These are phyloP conservation scores for Rubia balearica DNA, from an alignment of 305 asterid genomes.

Conservation along the genomic window DNA sequence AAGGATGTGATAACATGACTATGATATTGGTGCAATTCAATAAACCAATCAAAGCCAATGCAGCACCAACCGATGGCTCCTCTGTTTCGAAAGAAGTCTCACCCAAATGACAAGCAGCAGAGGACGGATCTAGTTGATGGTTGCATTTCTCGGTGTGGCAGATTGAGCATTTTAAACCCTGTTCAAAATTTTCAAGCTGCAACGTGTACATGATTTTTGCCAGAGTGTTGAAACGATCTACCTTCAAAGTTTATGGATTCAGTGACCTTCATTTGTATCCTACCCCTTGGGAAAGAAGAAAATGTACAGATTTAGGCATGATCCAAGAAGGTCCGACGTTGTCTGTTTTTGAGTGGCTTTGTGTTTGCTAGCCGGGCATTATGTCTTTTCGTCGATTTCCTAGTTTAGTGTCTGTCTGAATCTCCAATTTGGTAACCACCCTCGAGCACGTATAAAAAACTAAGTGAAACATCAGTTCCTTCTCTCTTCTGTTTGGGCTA, in stretches of 20 bases:
- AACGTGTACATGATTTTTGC: constrained; percentile 23
- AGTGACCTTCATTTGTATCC: constrained; percentile 1
- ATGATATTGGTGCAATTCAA: constrained; percentile 83
- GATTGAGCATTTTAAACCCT: background rate
- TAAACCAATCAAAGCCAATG: constrained; percentile 33
- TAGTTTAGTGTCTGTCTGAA: background rate
- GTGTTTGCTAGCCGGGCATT: background rate
- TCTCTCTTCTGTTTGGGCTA: no score
- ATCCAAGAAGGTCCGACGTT: background rate
- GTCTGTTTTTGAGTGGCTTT: background rate
- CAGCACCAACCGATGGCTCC: constrained; percentile 30
- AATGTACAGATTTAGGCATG: constrained; percentile 9
- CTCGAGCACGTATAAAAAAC: background rate
- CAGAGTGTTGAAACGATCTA: constrained; percentile 6
- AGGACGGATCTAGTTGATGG: constrained; percentile 20
- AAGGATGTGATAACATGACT: constrained; percentile 98
- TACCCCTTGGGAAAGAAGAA: background rate
- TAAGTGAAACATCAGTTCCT: no score
- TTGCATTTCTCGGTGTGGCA: background rate
- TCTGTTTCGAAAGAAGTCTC: constrained; percentile 28
- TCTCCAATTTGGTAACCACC: background rate
- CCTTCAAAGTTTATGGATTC: background rate
- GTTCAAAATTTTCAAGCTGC: constrained; percentile 14
- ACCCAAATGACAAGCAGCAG: constrained; percentile 18
- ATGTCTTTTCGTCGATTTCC: background rate